phyloP scores from a whole-genome alignment of 345 rosid species.

The Salix koriyanagi region DNA sequence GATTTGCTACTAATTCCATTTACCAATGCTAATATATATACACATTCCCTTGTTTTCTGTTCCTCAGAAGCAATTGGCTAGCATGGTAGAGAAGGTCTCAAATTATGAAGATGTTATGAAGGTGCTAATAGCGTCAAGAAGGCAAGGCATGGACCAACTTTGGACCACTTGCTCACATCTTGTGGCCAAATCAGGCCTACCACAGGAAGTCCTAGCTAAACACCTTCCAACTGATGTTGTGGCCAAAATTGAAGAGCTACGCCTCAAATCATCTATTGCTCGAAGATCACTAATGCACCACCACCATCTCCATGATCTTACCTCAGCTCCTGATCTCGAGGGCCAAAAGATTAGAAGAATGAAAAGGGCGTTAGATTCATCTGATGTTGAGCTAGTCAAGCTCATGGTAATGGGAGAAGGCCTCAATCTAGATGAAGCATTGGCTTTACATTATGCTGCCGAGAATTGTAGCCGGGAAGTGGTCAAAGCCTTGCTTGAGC shows the following conservation, averaged over 20 bases:
- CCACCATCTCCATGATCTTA: conserved; percentile 51
- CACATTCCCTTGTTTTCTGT: neutral
- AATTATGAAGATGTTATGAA: conserved; percentile 93
- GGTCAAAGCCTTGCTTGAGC: conserved; percentile 92
- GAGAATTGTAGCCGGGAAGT: conserved; percentile 98
- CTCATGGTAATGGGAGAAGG: conserved; percentile 99
- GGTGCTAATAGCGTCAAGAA: conserved; percentile 88
- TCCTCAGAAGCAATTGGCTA: conserved; percentile 82
- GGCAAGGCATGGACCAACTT: conserved; percentile 93
- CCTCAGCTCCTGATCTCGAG: conserved; percentile 70
- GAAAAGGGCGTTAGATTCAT: conserved; percentile 92
- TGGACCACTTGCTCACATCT: conserved; percentile 98
- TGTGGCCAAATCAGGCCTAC: conserved; percentile 93
- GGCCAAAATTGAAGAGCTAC: conserved; percentile 86
- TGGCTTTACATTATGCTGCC: conserved; percentile 92
- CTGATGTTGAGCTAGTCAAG: conserved; percentile 91
- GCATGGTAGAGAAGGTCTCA: conserved; percentile 94
- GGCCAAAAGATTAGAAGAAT: conserved; percentile 90
- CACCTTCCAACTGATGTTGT: conserved; percentile 91
- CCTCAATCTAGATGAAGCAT: conserved; percentile 85
- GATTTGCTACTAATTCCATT: neutral
- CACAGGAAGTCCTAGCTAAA: conserved; percentile 82
- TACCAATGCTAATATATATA: neutral
- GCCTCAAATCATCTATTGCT: conserved; percentile 72
- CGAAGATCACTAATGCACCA: conserved; percentile 60